Conservation (phyloP, 148 eudicot genomes). For the Pouteria glomerata region DNA sequence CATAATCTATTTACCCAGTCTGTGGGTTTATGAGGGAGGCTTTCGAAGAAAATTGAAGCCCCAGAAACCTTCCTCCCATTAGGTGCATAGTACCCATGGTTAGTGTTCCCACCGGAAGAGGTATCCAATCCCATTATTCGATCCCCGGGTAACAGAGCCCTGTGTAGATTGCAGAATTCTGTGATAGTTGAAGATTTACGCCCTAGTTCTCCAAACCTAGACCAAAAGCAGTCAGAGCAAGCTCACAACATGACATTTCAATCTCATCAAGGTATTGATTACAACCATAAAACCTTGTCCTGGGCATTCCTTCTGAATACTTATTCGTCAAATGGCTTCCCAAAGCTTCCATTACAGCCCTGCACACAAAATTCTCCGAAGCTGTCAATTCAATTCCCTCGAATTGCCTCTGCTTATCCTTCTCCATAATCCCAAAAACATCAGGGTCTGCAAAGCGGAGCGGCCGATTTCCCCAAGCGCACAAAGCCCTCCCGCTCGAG, state of each 20-base stretch:
- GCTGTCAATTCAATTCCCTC: slow-evolving; percentile 38
- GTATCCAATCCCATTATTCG: slow-evolving; percentile 94
- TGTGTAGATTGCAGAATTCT: slow-evolving; percentile 83
- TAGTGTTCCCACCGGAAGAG: slow-evolving; percentile 77
- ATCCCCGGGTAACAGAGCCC: slow-evolving; percentile 78
- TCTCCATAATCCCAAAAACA: slow-evolving; percentile 16
- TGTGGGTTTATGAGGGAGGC: slow-evolving; percentile 71
- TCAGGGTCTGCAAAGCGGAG: slow-evolving; percentile 20
- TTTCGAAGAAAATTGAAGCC: slow-evolving; percentile 95
- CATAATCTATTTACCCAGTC: slow-evolving; percentile 73
- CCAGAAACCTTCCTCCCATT: slow-evolving; percentile 87
- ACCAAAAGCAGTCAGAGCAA: slow-evolving; percentile 31
- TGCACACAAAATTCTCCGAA: slow-evolving; percentile 37
- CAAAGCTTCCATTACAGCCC: slow-evolving; percentile 42
- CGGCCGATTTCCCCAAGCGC: slow-evolving; percentile 21
- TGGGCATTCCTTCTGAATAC: slow-evolving; percentile 44
- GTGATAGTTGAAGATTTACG: slow-evolving; percentile 29
- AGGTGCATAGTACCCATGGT: slow-evolving; percentile 84
- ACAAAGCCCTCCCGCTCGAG: slow-evolving; percentile 3
- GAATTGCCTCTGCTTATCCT: slow-evolving; percentile 22
- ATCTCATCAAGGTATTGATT: slow-evolving; percentile 44
- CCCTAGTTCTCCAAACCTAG: slow-evolving; percentile 43
- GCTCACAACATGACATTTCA: slow-evolving; percentile 32
- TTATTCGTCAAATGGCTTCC: slow-evolving; percentile 44
- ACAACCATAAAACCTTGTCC: slow-evolving; percentile 40